These are phyloP conservation scores for Fomes fomentarius DNA, from an alignment of 1,284 basidiomycete species.

Conservation along the genomic window DNA sequence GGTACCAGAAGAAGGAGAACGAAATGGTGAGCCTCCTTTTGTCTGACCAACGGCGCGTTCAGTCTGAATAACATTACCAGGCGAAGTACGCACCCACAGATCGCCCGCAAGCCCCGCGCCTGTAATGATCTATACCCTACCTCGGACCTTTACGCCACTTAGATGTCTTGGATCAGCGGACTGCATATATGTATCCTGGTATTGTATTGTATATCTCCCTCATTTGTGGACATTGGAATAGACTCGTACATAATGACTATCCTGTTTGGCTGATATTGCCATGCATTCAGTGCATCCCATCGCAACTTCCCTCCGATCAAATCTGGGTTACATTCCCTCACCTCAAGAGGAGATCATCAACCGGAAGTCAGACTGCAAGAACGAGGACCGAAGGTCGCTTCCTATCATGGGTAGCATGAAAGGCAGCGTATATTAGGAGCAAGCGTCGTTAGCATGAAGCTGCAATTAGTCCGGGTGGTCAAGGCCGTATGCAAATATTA, in stretches of 20 bases:
- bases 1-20: constrained; percentile 85
- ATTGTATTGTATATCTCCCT: constrained; percentile 18
- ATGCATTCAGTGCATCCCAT: too few relatives aligned
- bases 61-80: constrained; percentile 33
- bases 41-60: not conserved
- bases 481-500: too few relatives aligned
- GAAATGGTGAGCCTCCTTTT: constrained; percentile 70
- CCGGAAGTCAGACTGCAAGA: too few relatives aligned
- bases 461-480: too few relatives aligned
- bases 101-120: constrained; percentile 41
- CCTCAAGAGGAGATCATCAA: too few relatives aligned
- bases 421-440: too few relatives aligned
- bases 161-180: constrained; percentile 17
- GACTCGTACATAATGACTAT: constrained; percentile 14
- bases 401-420: too few relatives aligned
- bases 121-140: constrained; percentile 22
- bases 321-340: too few relatives aligned
- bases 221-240: not conserved
- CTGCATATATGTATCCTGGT: constrained; percentile 19
- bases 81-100: constrained; percentile 55
- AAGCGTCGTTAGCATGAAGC: too few relatives aligned
- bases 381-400: too few relatives aligned
- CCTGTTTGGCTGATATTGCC: not conserved
- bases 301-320: too few relatives aligned
- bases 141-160: constrained; percentile 3